A percentile compares a stretch with the other conserved stretches of the same genome.
phyloP scores from a whole-genome alignment of 192 early-diverging fungal species.

The Linnemannia schmuckeri region DNA sequence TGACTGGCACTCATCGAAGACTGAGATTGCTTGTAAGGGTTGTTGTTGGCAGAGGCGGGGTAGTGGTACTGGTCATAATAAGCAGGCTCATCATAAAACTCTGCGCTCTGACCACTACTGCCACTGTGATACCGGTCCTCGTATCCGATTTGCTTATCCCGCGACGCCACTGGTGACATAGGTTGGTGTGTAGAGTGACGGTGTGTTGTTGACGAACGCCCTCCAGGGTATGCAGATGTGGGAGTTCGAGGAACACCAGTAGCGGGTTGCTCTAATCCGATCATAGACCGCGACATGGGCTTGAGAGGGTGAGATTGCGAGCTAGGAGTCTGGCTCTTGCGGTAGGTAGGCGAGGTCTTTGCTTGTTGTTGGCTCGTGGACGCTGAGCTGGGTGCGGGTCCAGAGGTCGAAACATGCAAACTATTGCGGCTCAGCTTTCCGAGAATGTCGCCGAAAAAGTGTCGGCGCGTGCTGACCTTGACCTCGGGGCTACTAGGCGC shows the following conservation, averaged over 20 bases:
- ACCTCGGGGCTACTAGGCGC: constrained; percentile 28
- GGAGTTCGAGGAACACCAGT: background rate
- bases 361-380: background rate
- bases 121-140: constrained; percentile 36
- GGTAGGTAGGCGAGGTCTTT: background rate
- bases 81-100: constrained; percentile 33
- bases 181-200: background rate
- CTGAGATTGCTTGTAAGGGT: constrained; percentile 1
- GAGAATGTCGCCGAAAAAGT: constrained; percentile 32
- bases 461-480: constrained; percentile 16
- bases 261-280: background rate
- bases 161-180: background rate
- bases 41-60: background rate
- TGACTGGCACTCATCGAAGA: background rate
- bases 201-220: background rate
- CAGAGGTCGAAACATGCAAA: constrained; percentile 1
- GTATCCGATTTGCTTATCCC: constrained; percentile 21
- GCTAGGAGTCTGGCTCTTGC: constrained; percentile 8
- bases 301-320: constrained; percentile 18
- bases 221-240: constrained; percentile 5
- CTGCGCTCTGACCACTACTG: constrained; percentile 38
- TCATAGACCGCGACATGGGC: constrained; percentile 4
- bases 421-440: constrained; percentile 32
- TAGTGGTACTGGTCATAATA: constrained; percentile 23
- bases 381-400: background rate